Evolutionary conservation across 1,139 yeast species (phyloP), one percentile per base, ranked within the genome.

Genomic region (Pichia sp.): DNA sequence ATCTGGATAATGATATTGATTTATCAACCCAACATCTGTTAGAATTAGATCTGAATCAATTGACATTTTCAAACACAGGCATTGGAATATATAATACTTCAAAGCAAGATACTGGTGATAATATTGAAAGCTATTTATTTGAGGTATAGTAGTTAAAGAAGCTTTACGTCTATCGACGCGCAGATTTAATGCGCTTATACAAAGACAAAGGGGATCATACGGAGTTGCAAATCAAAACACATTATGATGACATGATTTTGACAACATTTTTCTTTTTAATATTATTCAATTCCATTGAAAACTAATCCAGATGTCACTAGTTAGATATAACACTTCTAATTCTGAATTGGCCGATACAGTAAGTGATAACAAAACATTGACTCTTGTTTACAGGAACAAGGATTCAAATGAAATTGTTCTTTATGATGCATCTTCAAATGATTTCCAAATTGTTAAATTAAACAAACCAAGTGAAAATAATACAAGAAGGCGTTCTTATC

Each of bases 1-100:
- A 42, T 34, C 9, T 37, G 5, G 43, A 42, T 18, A 27, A 30
- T 9, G 43, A 43, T 25, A 18, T 48, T 1, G 31, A 46, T 31
- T 35, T 50, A 29, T 43, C 48, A n/a, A 52, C 55, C 4, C 49
- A 45, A 33, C 48, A 48, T 29, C 43, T 52, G n/a, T 26, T 52
- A 6, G 42, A 42, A 30, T 34, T 52, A 5, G 50, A 50, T 35
- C 44, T 46, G 1, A 18, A 37, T 11, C 30, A 45, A 8, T n/a
- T 45, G 30, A 33, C 36, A 5, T 37, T 44, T 8, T 27, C n/a
- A 3, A 40, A 34, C n/a, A 3, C 18, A n/a, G 44, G 33, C 7
- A 33, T 18, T 34, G 39, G 39, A 5, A 34, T 34, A 3, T 34
- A 34, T 8, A 34, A 41, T 9, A 34, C 18, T 33, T 29, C 7